These are phyloP conservation scores for Aristolochia californica DNA, from an alignment of 164 flowering plant genomes.

Conservation along the genomic window DNA sequence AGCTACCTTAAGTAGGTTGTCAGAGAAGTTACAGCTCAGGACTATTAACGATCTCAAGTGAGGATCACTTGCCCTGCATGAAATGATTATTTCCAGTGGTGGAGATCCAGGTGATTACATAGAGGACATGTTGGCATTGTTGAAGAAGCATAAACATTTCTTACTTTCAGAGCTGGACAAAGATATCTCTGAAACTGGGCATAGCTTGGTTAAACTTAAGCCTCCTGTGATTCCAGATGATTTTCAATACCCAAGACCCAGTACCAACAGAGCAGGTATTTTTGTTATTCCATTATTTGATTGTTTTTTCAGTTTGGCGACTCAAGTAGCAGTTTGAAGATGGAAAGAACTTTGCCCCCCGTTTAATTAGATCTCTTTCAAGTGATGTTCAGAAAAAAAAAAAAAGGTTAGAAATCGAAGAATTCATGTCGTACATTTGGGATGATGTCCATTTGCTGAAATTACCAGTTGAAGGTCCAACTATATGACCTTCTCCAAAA, in stretches of 20 bases:
- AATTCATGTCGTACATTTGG: too few species aligned
- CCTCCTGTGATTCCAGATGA: conserved; percentile 89
- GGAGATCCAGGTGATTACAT: conserved; percentile 44
- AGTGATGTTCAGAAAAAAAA: too few species aligned
- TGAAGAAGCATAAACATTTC: conserved; percentile 57
- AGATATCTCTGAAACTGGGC: conserved; percentile 38
- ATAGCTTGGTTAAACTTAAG: conserved; percentile 42
- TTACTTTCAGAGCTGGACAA: conserved; percentile 34
- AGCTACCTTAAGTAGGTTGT: conserved; percentile 42
- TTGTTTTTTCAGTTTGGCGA: not conserved
- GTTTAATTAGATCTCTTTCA: too few species aligned
- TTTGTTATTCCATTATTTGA: not conserved
- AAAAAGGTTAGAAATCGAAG: too few species aligned
- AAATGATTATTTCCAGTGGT: conserved; percentile 42
- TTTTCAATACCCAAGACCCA: conserved; percentile 86
- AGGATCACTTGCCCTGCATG: conserved; percentile 65
- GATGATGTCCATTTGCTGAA: too few species aligned
- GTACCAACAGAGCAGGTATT: conserved; percentile 90
- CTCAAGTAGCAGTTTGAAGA: too few species aligned
- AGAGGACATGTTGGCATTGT: conserved; percentile 50
- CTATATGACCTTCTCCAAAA: too few species aligned
- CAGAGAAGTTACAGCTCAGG: conserved; percentile 65
- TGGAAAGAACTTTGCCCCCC: too few species aligned
- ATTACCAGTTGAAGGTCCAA: too few species aligned
- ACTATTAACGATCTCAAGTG: conserved; percentile 61